Percentiles rank a stretch among this genome's conserved stretches.
Evolutionary conservation across 1,284 basidiomycete genomes (phyloP).

Genomic region (Hortiboletus rubellus): DNA sequence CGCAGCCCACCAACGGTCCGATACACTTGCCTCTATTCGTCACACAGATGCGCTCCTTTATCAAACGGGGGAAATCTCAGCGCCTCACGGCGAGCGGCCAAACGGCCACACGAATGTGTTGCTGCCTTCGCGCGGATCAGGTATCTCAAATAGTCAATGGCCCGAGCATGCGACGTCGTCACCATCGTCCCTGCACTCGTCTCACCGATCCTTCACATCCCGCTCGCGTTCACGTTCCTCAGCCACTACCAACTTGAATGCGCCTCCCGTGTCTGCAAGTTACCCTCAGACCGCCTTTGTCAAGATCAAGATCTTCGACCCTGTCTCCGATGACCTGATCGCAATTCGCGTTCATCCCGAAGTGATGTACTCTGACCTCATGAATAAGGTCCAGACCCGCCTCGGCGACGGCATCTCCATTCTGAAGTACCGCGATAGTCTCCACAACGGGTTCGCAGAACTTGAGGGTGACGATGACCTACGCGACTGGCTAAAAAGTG

Average conservation of each 20-base stretch:
- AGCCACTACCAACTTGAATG: constrained; percentile 53
- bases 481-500: constrained; percentile 77
- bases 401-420: constrained; percentile 74
- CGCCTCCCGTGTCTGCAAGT: constrained; percentile 69
- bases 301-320: constrained; percentile 98
- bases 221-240: constrained; percentile 58
- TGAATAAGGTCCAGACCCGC: constrained; percentile 88
- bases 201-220: constrained; percentile 45
- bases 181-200: constrained; percentile 50
- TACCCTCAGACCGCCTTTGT: constrained; percentile 84
- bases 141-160: constrained; percentile 30
- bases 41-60: constrained; percentile 13
- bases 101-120: constrained; percentile 21
- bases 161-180: constrained; percentile 37
- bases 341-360: constrained; percentile 97
- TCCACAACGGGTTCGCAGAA: constrained; percentile 62
- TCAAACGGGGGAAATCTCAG: constrained; percentile 30
- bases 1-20: constrained; percentile 49
- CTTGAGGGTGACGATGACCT: constrained; percentile 73
- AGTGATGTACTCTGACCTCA: constrained; percentile 81
- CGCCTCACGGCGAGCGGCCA: constrained; percentile 26
- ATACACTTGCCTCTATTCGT: constrained; percentile 47
- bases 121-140: constrained; percentile 29
- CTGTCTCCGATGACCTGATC: constrained; percentile 89
- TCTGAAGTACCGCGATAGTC: constrained; percentile 75